phyloP scores from a whole-genome alignment of 176 grass and related monocot species.

The Areca catechu region DNA sequence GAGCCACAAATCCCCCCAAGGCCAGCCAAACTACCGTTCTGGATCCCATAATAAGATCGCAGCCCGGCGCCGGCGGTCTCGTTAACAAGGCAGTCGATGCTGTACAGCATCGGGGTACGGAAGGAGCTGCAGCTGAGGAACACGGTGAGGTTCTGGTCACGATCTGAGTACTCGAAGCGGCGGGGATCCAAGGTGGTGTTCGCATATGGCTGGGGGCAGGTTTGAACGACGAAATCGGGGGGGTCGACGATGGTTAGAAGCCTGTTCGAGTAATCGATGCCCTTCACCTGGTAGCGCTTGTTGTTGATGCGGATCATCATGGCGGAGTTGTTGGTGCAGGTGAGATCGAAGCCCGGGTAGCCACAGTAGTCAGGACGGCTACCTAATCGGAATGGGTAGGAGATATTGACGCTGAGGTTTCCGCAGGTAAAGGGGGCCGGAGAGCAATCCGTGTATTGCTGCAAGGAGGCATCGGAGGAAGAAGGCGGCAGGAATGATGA shows the following conservation, averaged over 20 bases:
- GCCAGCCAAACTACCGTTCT: too few relatives aligned
- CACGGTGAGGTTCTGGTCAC: slow-evolving; percentile 1
- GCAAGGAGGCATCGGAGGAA: neutral
- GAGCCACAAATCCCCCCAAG: neutral
- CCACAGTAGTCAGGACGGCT: neutral
- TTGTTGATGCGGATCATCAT: neutral
- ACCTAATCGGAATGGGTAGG: slow-evolving; percentile 24
- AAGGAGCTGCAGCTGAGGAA: neutral
- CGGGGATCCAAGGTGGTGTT: neutral
- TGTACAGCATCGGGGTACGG: neutral
- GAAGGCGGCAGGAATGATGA: neutral
- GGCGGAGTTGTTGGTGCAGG: neutral
- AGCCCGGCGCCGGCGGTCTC: neutral
- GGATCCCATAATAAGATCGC: neutral
- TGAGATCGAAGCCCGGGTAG: slow-evolving; percentile 12
- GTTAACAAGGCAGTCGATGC: neutral
- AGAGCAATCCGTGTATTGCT: too few relatives aligned
- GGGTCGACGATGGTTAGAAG: neutral
- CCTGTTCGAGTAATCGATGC: neutral
- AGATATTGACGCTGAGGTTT: neutral
- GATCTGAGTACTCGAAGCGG: neutral
- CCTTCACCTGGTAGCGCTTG: neutral
- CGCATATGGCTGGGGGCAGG: neutral
- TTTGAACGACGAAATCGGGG: neutral
- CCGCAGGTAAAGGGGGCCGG: too few relatives aligned